Percentiles rank a stretch among this genome's conserved stretches.
Evolutionary conservation across 768 basidiomycete genomes (phyloP).

Genomic region (Podaxis pistillaris): DNA sequence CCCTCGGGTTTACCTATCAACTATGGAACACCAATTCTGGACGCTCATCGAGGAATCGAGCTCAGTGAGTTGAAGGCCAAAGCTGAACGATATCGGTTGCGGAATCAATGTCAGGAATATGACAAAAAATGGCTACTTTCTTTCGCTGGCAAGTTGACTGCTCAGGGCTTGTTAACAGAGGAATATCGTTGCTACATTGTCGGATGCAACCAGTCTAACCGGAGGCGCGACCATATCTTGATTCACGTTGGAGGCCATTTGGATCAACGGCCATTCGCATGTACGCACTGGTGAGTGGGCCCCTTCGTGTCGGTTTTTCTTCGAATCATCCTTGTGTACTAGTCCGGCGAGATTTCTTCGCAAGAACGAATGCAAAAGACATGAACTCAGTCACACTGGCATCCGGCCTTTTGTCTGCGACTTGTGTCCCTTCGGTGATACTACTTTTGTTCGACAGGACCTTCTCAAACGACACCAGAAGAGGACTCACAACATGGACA

Average conservation of each 20-base stretch:
- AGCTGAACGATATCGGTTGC: constrained; percentile 51
- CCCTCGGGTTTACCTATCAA: constrained; percentile 23
- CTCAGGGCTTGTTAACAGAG: constrained; percentile 51
- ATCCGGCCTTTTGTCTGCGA: constrained; percentile 57
- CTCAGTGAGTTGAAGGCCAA: constrained; percentile 52
- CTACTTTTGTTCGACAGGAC: constrained; percentile 66
- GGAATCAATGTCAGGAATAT: constrained; percentile 56
- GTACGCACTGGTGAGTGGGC: constrained; percentile 57
- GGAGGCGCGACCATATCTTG: constrained; percentile 70
- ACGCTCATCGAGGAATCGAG: constrained; percentile 62
- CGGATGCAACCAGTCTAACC: constrained; percentile 68
- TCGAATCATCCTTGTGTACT: constrained; percentile 7
- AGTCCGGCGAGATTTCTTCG: constrained; percentile 66
- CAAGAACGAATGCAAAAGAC: constrained; percentile 77
- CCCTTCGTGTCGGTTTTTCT: neutral
- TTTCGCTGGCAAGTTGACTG: constrained; percentile 66
- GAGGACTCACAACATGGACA: constrained; percentile 46
- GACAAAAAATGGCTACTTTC: constrained; percentile 64
- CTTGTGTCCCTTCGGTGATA: constrained; percentile 45
- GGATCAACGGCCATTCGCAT: constrained; percentile 64
- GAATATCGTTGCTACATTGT: constrained; percentile 69
- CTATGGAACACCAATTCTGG: constrained; percentile 53
- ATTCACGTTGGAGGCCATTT: constrained; percentile 75
- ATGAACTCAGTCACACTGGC: constrained; percentile 64
- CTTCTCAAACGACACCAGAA: constrained; percentile 65